Evolutionary conservation across 495 filamentous ascomycete species (phyloP).

Genomic region (Lasiosphaeria miniovina): DNA sequence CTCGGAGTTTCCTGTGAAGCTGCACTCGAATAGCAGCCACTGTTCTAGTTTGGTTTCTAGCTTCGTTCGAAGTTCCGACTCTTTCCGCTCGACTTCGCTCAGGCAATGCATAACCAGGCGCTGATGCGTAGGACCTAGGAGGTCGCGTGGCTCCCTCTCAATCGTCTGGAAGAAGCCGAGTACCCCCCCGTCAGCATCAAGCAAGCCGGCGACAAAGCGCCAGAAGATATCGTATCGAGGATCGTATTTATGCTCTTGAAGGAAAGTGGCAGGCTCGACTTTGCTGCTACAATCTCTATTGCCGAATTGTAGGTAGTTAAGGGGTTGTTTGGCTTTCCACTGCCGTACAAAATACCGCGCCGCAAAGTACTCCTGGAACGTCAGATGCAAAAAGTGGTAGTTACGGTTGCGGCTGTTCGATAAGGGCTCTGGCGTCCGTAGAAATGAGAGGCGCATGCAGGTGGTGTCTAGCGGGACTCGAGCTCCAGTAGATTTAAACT

Average conservation of each 20-base stretch:
- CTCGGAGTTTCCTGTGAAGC: conserved; percentile 4
- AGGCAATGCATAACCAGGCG: conserved; percentile 43
- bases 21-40: conserved; percentile 30
- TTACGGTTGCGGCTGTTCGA: conserved; percentile 14
- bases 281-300: background rate
- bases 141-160: conserved; percentile 37
- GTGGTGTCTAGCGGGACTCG: conserved; percentile 2
- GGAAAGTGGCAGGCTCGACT: conserved; percentile 23
- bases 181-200: conserved; percentile 20
- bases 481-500: conserved; percentile 5
- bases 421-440: conserved; percentile 28
- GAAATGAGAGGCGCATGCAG: conserved; percentile 33
- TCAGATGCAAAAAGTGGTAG: conserved; percentile 46
- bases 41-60: conserved; percentile 24
- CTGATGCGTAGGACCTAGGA: conserved; percentile 39
- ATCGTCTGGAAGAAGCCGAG: conserved; percentile 34
- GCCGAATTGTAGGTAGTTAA: conserved; percentile 22
- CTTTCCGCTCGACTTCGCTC: conserved; percentile 27
- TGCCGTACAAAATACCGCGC: conserved; percentile 43
- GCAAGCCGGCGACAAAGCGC: conserved; percentile 44
- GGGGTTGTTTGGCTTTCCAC: conserved; percentile 25
- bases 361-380: conserved; percentile 43
- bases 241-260: conserved; percentile 39
- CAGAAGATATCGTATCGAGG: conserved; percentile 42
- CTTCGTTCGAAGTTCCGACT: conserved; percentile 11